Evolutionary conservation across 1,284 basidiomycete species (phyloP), one percentile per base, ranked within the genome.

Genomic region (Ceratobasidium sp.): DNA sequence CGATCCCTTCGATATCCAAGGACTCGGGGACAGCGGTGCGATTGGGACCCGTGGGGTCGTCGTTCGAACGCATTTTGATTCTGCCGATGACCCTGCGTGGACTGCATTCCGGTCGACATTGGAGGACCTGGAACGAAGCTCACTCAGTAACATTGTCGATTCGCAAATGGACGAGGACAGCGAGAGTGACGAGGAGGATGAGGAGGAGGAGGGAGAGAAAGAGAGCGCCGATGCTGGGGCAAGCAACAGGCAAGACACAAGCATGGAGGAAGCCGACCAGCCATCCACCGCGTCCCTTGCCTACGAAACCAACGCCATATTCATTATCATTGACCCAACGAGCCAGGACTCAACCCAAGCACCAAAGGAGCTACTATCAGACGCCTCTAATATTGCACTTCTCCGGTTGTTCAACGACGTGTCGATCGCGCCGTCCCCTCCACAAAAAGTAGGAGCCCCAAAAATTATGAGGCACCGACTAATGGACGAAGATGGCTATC

Each of bases 371-470:
- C 29, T 29, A 9, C 27, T 73, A 7, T 66, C 50, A 11, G 81
- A 84, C 71, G 85, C 89, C 50, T 91, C 91, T 8, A 93, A 93
- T 79, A 78, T 93, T 57, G 80, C 83, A 0, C 88, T 87, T 11
- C 85, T 93, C 27, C 89, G 91, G 22, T 82, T 93, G 3, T 83
- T 94, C 78, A 91, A 90, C 80, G 90, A 92, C 77, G 88, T 91
- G 15, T 87, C 89, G 77, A 84, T 91, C 72, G 87, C 89, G 27
- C 83, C 81, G 14, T 83, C 88, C 0, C 89, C 89, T 14, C 69
- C 71, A 7, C 86, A 81, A 9, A 87, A 87, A 47, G 76, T 82
- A 1, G 87, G 84, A 44, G 81, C 82, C 66, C 86, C 85, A 48
- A 82, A 87, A 41, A 44, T 57, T n/a, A 51, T 74, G 8, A 72